These are phyloP conservation scores for Tetracladium marchalianum DNA, from an alignment of 495 filamentous ascomycete genomes.

Conservation along the genomic window DNA sequence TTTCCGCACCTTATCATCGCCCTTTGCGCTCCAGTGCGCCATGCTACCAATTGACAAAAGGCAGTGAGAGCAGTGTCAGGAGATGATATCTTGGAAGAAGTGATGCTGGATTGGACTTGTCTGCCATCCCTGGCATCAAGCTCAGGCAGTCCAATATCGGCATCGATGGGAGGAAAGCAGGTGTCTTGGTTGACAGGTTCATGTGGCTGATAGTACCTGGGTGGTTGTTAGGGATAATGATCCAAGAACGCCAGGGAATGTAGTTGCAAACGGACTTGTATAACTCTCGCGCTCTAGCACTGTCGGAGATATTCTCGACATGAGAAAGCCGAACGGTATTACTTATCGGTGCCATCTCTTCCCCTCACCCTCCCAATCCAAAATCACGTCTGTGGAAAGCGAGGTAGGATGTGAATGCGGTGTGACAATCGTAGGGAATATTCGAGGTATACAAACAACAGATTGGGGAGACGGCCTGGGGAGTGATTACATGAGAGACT, in stretches of 20 bases:
- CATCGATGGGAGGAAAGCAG: not conserved
- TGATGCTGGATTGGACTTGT: slow-evolving; percentile 35
- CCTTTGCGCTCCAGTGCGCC: slow-evolving; percentile 36
- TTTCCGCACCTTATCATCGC: slow-evolving; percentile 29
- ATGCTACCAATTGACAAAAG: slow-evolving; percentile 46
- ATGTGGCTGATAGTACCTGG: slow-evolving; percentile 20
- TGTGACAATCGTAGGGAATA: no score
- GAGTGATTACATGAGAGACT: no score
- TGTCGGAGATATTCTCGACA: slow-evolving; percentile 12
- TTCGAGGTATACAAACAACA: no score
- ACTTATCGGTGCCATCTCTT: slow-evolving; percentile 11
- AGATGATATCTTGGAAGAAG: slow-evolving; percentile 37
- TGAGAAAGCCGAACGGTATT: slow-evolving; percentile 12
- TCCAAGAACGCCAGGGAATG: no score
- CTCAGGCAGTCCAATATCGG: not conserved
- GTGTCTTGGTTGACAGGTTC: slow-evolving; percentile 7
- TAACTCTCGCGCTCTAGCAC: slow-evolving; percentile 16
- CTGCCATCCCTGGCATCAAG: slow-evolving; percentile 24
- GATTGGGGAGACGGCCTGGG: no score
- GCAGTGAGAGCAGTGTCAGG: slow-evolving; percentile 53
- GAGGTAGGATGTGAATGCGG: no score
- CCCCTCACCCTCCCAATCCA: not conserved
- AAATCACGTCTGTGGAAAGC: no score
- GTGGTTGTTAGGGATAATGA: not conserved
- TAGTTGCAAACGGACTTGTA: slow-evolving; percentile 12